Base-by-base conservation (phyloP, 345 rosid species). In the Luvunga scandens region DNA sequence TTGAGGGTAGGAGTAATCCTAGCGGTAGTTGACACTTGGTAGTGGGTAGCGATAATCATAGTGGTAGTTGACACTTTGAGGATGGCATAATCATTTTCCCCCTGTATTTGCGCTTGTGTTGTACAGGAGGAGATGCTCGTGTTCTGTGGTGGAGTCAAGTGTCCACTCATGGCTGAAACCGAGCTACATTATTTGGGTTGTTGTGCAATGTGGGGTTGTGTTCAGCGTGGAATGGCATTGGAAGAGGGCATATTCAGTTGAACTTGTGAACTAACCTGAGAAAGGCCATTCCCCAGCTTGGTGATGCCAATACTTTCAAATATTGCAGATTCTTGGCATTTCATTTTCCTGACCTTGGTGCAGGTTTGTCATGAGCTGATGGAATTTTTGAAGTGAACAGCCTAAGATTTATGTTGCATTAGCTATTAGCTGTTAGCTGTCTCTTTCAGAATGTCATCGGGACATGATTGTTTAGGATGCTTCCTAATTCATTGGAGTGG, bases 31-130 rank as follows among this genome's bases (percentile, higher is more conserved):
- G 81, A 81, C 80, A 73, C 76, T 82, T 69, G 77, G 27, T 87
- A 80, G 79, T 83, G 86, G 85, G 83, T 90, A 87, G 90, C 78
- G 72, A 79, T 91, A 91, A 84, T 84, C 76, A 18, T 91, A 90
- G 89, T 82, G 88, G 89, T 89, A 88, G 91, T 82, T 88, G 81
- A 86, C 85, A 83, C 83, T 81, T 86, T 85, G 85, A 84, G 83
- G 84, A 84, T 86, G 86, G 82, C 87, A 90, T 93, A 89, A 93
- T 92, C 89, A 84, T 83, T 87, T 89, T 78, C 86, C 84, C 86
- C 88, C 85, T 90, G 87, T 89, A 89, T 89, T 89, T 88, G 88
- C 84, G 85, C 88, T 89, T 87, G 87, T 87, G 88, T 87, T 88
- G 85, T 83, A 89, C 90, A 87, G 90, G 90, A 81, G 89, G 88